Evolutionary conservation across 306 rosid species (phyloP).

Genomic region (Abrus precatorius): DNA sequence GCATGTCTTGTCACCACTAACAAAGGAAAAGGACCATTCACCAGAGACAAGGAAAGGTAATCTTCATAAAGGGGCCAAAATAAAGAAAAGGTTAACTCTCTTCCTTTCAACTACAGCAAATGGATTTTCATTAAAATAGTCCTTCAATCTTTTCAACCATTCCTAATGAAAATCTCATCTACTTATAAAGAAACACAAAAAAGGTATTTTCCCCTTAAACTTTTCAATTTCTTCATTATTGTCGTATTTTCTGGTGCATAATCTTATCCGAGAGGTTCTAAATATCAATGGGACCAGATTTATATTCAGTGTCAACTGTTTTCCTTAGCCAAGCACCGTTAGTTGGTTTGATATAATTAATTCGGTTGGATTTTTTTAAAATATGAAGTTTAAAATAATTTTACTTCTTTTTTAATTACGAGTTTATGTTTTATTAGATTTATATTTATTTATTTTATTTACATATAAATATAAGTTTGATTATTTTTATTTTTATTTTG

Average conservation of each 20-base stretch:
- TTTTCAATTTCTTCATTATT: neutral
- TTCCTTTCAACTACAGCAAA: neutral
- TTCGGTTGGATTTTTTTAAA: too few species aligned
- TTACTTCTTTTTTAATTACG: too few species aligned
- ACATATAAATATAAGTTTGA: too few species aligned
- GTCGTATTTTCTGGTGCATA: neutral
- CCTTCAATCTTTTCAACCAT: neutral
- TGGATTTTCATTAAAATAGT: neutral
- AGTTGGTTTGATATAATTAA: too few species aligned
- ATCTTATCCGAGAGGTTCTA: neutral
- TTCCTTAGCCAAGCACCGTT: too few species aligned
- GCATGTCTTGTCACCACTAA: neutral
- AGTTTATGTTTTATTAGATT: too few species aligned
- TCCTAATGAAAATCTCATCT: neutral
- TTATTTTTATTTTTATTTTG: too few species aligned
- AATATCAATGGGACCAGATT: neutral
- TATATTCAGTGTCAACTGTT: neutral
- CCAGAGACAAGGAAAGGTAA: neutral
- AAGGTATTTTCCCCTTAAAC: neutral
- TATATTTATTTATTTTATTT: too few species aligned
- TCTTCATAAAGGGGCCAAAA: neutral
- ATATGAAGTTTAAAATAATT: too few species aligned
- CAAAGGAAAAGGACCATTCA: constrained; percentile 15
- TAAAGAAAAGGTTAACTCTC: neutral
- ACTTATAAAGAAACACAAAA: neutral